Evolutionary conservation across 805 yeast genomes (phyloP).

Genomic region (Debaryomyces tyrocola): DNA sequence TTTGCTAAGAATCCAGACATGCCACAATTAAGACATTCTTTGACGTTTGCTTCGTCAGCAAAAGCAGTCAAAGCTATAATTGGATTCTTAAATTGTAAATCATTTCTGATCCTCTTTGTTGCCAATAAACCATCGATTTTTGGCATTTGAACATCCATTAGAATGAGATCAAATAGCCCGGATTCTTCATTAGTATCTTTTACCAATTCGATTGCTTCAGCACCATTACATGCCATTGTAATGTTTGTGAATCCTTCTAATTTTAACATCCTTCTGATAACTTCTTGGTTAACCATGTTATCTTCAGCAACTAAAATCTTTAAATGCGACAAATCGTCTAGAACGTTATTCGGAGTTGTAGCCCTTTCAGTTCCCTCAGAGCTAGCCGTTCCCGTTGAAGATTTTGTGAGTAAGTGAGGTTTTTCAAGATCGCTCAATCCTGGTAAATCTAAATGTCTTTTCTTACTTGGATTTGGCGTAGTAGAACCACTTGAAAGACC

Average conservation of each 20-base stretch:
- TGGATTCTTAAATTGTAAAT: conserved; percentile 62
- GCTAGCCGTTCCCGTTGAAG: conserved; percentile 54
- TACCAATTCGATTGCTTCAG: conserved; percentile 76
- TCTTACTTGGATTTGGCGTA: background rate
- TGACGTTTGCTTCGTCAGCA: conserved; percentile 88
- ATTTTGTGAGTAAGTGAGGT: conserved; percentile 45
- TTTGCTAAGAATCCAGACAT: conserved; percentile 91
- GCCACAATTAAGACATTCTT: conserved; percentile 83
- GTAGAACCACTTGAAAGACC: background rate
- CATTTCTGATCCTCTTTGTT: conserved; percentile 67
- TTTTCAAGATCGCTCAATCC: conserved; percentile 27
- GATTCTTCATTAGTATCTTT: conserved; percentile 43
- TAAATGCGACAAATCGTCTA: conserved; percentile 31
- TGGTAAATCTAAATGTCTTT: background rate
- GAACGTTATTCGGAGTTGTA: conserved; percentile 16
- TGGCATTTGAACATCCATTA: conserved; percentile 99
- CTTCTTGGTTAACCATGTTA: conserved; percentile 91
- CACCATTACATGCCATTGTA: conserved; percentile 85
- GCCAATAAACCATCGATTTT: conserved; percentile 86
- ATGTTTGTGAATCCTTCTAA: conserved; percentile 77
- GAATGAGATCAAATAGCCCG: conserved; percentile 64
- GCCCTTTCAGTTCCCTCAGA: conserved; percentile 22
- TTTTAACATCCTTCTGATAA: conserved; percentile 81
- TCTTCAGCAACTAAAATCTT: conserved; percentile 89
- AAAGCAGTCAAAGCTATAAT: conserved; percentile 94